Conservation (phyloP, 2,329 filamentous ascomycete species). For the Waltergamsia citrina region DNA sequence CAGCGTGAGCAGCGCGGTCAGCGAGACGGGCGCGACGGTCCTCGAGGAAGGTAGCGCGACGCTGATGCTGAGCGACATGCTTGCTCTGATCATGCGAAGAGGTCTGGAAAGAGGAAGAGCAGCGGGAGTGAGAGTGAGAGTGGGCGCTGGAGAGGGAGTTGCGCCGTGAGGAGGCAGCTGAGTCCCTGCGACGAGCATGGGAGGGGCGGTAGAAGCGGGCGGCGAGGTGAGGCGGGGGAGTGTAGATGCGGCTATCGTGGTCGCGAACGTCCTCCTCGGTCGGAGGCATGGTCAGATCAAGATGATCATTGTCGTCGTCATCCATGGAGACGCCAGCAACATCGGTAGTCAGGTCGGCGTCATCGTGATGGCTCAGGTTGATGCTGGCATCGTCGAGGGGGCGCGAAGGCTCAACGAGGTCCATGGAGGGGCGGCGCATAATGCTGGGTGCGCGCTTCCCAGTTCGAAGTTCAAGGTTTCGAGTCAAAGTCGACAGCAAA, state of each 20-base stretch:
- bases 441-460: conserved; percentile 8
- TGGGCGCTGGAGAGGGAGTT: conserved; percentile 73
- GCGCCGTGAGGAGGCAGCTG: conserved; percentile 67
- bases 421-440: conserved; percentile 32
- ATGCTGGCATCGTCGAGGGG: conserved; percentile 25
- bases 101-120: conserved; percentile 49
- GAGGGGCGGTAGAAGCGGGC: conserved; percentile 66
- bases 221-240: conserved; percentile 67
- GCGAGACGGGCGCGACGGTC: conserved; percentile 71
- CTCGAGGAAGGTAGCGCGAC: conserved; percentile 71
- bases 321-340: neutral
- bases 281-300: conserved; percentile 28
- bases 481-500: no score
- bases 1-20: conserved; percentile 71
- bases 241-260: conserved; percentile 30
- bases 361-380: no score
- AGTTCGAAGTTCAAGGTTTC: neutral
- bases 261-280: conserved; percentile 24
- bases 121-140: conserved; percentile 61
- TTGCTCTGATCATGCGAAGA: conserved; percentile 58
- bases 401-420: conserved; percentile 30
- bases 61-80: conserved; percentile 68
- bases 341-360: neutral
- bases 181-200: conserved; percentile 61
- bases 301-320: neutral